Evolutionary conservation across 192 early-diverging fungal genomes (phyloP).

Genomic region (Ambispora gerdemannii): DNA sequence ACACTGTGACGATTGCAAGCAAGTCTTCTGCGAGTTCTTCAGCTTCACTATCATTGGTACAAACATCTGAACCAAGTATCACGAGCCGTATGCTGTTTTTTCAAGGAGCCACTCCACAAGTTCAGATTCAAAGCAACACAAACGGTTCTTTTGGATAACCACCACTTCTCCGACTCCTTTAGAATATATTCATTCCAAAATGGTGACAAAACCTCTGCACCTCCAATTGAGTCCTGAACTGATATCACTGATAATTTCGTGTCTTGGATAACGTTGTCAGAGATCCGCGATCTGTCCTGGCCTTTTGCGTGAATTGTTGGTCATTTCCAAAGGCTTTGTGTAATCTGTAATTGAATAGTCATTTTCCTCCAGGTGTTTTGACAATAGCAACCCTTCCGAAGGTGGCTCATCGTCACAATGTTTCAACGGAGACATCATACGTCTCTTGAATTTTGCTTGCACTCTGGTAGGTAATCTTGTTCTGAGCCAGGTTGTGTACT

Average conservation of each 20-base stretch:
- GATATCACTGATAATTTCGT: neutral
- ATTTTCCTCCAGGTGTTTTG: constrained; percentile 6
- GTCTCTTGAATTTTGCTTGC: no score
- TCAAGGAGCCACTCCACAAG: no score
- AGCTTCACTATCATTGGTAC: constrained; percentile 9
- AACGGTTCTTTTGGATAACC: constrained; percentile 9
- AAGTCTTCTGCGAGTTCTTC: constrained; percentile 9
- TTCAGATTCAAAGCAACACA: constrained; percentile 19
- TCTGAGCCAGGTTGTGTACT: no score
- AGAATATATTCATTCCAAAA: neutral
- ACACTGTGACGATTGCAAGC: constrained; percentile 21
- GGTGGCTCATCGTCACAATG: neutral
- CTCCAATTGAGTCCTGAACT: constrained; percentile 1
- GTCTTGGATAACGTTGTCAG: neutral
- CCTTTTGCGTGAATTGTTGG: neutral
- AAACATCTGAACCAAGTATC: constrained; percentile 7
- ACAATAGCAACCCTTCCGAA: neutral
- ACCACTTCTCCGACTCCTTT: constrained; percentile 11
- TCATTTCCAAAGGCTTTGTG: constrained; percentile 5
- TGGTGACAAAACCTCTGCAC: neutral
- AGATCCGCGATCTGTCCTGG: neutral
- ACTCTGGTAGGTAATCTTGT: no score
- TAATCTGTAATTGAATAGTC: neutral
- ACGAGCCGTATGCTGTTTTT: constrained; percentile 9
- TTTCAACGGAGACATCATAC: constrained; percentile 1